Conservation (phyloP, 2,329 filamentous ascomycete species). For the Neurospora crassa region DNA sequence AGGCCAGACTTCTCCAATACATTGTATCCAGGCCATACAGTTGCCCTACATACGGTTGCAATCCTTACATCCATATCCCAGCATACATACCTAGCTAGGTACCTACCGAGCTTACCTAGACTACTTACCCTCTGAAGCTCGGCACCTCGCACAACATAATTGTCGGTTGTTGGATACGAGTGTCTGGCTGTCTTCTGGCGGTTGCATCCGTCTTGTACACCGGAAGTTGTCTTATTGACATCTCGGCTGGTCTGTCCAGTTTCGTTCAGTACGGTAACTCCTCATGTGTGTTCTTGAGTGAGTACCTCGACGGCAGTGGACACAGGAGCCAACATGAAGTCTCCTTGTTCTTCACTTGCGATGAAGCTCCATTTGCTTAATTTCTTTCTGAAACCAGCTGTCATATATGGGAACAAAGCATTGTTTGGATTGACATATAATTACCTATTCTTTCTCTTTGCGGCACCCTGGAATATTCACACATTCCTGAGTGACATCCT, state of each 20-base stretch:
- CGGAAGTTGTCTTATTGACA: neutral
- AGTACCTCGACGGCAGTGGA: neutral
- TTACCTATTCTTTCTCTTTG: neutral
- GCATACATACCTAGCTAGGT: too few relatives aligned
- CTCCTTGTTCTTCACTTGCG: neutral
- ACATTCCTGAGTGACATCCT: neutral
- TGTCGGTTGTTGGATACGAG: neutral
- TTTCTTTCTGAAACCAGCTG: neutral
- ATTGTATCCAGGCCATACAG: too few relatives aligned
- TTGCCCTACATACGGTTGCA: too few relatives aligned
- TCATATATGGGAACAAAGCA: neutral
- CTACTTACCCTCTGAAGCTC: neutral
- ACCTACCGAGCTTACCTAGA: too few relatives aligned
- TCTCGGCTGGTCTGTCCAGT: neutral
- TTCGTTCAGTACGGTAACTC: neutral
- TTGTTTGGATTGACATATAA: neutral
- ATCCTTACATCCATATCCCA: neutral
- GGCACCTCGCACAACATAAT: neutral
- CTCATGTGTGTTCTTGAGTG: neutral
- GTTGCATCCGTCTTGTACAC: neutral
- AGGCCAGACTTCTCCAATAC: too few relatives aligned
- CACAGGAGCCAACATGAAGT: neutral
- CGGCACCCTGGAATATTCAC: neutral
- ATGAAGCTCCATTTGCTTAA: neutral
- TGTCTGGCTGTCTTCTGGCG: neutral